A percentile compares a stretch with the other conserved stretches of the same genome.
Conservation (phyloP, 2,329 filamentous ascomycete species). For the Xylariaceae sp. region DNA sequence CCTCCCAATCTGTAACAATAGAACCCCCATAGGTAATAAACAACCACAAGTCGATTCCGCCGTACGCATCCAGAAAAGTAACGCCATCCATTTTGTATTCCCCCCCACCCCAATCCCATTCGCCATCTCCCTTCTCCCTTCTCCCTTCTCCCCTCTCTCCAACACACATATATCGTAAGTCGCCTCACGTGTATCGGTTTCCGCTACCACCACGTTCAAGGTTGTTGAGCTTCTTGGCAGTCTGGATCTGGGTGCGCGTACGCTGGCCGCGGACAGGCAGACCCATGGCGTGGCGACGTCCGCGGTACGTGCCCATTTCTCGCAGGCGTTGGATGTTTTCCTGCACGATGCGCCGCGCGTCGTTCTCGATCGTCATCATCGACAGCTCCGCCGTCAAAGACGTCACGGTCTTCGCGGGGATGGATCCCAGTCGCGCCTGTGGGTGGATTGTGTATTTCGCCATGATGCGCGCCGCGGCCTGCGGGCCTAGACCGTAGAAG, state of each 20-base stretch:
- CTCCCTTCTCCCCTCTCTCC: neutral
- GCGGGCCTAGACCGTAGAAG: slow-evolving; percentile 80
- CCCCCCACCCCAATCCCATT: too few species aligned
- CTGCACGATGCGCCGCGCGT: slow-evolving; percentile 67
- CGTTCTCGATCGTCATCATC: slow-evolving; percentile 90
- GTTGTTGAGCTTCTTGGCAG: slow-evolving; percentile 56
- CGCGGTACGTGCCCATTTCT: slow-evolving; percentile 86
- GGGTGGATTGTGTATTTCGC: slow-evolving; percentile 86
- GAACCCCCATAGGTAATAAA: neutral
- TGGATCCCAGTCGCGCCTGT: slow-evolving; percentile 67
- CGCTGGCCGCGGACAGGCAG: slow-evolving; percentile 86
- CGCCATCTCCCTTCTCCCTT: neutral
- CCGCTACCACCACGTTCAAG: slow-evolving; percentile 40
- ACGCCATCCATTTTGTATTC: too few species aligned
- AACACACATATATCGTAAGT: too few species aligned
- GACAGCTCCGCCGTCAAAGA: slow-evolving; percentile 80
- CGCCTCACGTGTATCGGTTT: too few species aligned
- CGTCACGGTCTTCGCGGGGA: slow-evolving; percentile 71
- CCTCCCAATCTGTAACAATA: slow-evolving; percentile 2
- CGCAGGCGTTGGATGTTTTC: slow-evolving; percentile 83
- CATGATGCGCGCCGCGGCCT: slow-evolving; percentile 67
- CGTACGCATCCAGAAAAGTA: neutral
- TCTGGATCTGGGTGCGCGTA: slow-evolving; percentile 68
- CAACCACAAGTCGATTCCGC: neutral
- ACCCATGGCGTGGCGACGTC: slow-evolving; percentile 85